These are phyloP conservation scores for Xylaria sp. DNA, from an alignment of 2,329 filamentous ascomycete genomes.

Conservation along the genomic window DNA sequence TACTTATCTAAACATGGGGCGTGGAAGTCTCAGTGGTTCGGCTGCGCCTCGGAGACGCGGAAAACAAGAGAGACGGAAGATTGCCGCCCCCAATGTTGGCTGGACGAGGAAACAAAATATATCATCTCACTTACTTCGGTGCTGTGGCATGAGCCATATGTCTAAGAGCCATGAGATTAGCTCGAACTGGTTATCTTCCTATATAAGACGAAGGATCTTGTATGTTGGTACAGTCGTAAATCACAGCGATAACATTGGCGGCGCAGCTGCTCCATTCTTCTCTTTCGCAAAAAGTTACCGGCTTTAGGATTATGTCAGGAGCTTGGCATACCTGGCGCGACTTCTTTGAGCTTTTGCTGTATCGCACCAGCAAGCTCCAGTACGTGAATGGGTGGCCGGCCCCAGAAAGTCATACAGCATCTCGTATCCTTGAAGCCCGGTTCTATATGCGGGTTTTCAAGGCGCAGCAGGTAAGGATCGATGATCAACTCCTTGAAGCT, in stretches of 20 bases:
- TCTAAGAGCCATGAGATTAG: slow-evolving; percentile 57
- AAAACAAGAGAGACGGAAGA: background rate
- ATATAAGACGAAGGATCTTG: too few species aligned
- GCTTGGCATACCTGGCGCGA: slow-evolving; percentile 73
- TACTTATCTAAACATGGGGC: background rate
- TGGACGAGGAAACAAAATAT: background rate
- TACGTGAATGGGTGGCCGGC: slow-evolving; percentile 79
- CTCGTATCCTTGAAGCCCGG: slow-evolving; percentile 79
- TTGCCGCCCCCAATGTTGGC: background rate
- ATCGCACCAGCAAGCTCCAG: slow-evolving; percentile 73
- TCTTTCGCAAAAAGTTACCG: background rate
- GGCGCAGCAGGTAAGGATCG: slow-evolving; percentile 78
- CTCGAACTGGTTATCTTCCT: background rate
- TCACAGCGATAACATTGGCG: background rate
- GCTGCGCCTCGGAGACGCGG: background rate
- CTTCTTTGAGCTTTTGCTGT: slow-evolving; percentile 72
- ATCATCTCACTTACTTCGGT: slow-evolving; percentile 57
- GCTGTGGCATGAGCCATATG: slow-evolving; percentile 86
- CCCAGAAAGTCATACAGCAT: slow-evolving; percentile 90
- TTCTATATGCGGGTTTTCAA: slow-evolving; percentile 72
- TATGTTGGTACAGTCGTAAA: background rate
- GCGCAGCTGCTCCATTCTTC: background rate
- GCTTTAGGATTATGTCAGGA: background rate
- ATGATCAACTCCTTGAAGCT: slow-evolving; percentile 77
- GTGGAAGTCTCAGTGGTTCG: background rate